A percentile compares a stretch with the other conserved stretches of the same genome.
These are phyloP conservation scores for Fusarium ramigenum DNA, from an alignment of 2,329 filamentous ascomycete genomes.

Conservation along the genomic window DNA sequence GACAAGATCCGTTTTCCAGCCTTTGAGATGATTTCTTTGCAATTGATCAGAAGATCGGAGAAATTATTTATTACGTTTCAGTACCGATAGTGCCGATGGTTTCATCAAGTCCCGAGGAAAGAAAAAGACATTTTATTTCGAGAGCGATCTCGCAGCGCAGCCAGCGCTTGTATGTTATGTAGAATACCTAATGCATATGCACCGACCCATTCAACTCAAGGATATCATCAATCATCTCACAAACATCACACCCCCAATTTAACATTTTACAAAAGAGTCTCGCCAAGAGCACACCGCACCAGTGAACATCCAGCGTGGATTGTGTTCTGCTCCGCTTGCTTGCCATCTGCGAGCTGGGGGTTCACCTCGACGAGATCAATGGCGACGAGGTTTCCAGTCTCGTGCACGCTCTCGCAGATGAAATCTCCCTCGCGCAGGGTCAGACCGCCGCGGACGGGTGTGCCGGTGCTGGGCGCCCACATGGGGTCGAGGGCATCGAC, in stretches of 20 bases:
- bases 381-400: constrained; percentile 80
- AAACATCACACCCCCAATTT: neutral
- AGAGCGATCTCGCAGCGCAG: constrained; percentile 40
- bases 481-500: constrained; percentile 95
- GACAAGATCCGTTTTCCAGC: constrained; percentile 3
- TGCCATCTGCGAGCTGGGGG: constrained; percentile 71
- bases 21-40: constrained; percentile 9
- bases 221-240: constrained; percentile 33
- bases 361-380: constrained; percentile 88
- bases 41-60: constrained; percentile 9
- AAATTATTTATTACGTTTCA: neutral
- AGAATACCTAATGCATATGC: constrained; percentile 14
- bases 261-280: constrained; percentile 51
- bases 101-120: constrained; percentile 12
- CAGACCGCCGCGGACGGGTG: constrained; percentile 90
- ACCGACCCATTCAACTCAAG: constrained; percentile 43
- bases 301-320: constrained; percentile 90
- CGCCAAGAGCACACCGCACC: constrained; percentile 89
- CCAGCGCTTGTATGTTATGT: constrained; percentile 33
- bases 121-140: constrained; percentile 41
- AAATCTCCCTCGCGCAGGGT: constrained; percentile 96
- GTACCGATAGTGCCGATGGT: neutral
- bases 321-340: constrained; percentile 81
- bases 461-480: constrained; percentile 96
- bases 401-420: constrained; percentile 88